Evolutionary conservation across 805 yeast species (phyloP).

Genomic region (Kluyveromyces aestuarii): DNA sequence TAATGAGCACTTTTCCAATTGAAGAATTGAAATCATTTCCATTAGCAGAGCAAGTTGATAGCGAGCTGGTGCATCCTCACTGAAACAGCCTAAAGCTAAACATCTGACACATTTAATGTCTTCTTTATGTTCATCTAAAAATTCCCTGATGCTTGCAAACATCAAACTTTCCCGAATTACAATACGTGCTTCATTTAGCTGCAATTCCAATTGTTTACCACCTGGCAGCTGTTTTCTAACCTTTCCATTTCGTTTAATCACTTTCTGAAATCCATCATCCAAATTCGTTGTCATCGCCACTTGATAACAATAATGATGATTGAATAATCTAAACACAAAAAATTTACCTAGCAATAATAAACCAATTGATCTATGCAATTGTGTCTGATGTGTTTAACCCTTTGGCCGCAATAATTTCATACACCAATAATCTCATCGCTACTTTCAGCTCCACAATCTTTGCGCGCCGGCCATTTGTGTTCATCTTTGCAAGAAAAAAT

Average conservation of each 20-base stretch:
- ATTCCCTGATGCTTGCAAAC: slow-evolving; percentile 18
- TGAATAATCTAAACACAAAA: too few species aligned
- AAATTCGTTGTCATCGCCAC: neutral
- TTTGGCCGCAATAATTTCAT: too few species aligned
- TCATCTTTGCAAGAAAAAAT: neutral
- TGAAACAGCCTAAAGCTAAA: slow-evolving; percentile 63
- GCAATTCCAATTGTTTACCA: neutral
- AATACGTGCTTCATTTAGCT: slow-evolving; percentile 11
- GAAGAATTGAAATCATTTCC: slow-evolving; percentile 28
- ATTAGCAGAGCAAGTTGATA: slow-evolving; percentile 56
- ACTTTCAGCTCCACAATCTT: neutral
- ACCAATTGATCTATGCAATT: too few species aligned
- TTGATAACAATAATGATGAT: too few species aligned
- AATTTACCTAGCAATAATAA: too few species aligned
- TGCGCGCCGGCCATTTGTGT: neutral
- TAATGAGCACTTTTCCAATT: slow-evolving; percentile 31
- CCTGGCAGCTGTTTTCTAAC: neutral
- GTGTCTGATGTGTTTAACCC: too few species aligned
- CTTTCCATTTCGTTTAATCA: neutral
- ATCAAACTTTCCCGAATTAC: slow-evolving; percentile 21
- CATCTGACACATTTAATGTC: slow-evolving; percentile 40
- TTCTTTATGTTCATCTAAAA: slow-evolving; percentile 8
- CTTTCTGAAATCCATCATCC: slow-evolving; percentile 4
- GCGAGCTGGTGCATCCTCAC: slow-evolving; percentile 47
- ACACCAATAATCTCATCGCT: neutral